Conservation (phyloP, 441 rosid genomes). For the Erodium trifolium region DNA sequence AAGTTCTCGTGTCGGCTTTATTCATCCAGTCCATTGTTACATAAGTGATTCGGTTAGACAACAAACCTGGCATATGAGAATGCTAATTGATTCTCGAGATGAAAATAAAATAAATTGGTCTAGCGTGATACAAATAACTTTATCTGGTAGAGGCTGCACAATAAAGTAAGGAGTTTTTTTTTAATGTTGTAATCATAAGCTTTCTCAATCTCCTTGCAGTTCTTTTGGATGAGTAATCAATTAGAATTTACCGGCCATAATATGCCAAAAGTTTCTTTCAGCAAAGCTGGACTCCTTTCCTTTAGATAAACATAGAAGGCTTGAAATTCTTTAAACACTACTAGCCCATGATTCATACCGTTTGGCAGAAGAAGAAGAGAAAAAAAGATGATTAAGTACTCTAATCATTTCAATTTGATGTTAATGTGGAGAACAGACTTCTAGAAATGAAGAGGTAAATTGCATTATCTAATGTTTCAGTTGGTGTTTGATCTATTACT, state of each 20-base stretch:
- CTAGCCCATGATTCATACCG: neutral
- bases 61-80: too few relatives aligned
- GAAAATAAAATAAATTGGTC: neutral
- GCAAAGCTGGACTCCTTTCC: neutral
- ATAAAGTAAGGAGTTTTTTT: neutral
- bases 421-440: neutral
- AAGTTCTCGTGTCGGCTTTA: neutral
- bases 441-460: neutral
- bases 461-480: neutral
- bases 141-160: neutral
- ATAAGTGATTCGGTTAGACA: neutral
- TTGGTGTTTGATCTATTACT: constrained; percentile 2
- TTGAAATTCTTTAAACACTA: neutral
- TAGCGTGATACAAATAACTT: neutral
- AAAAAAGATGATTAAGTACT: neutral
- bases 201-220: neutral
- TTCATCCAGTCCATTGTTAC: neutral
- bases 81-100: neutral
- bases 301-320: neutral
- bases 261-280: neutral
- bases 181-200: neutral
- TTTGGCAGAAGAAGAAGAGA: neutral
- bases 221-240: neutral
- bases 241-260: neutral
- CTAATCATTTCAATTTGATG: neutral